A percentile compares a stretch with the other conserved stretches of the same genome.
phyloP scores from a whole-genome alignment of 306 rosid species.

The Acacia melanoxylon region DNA sequence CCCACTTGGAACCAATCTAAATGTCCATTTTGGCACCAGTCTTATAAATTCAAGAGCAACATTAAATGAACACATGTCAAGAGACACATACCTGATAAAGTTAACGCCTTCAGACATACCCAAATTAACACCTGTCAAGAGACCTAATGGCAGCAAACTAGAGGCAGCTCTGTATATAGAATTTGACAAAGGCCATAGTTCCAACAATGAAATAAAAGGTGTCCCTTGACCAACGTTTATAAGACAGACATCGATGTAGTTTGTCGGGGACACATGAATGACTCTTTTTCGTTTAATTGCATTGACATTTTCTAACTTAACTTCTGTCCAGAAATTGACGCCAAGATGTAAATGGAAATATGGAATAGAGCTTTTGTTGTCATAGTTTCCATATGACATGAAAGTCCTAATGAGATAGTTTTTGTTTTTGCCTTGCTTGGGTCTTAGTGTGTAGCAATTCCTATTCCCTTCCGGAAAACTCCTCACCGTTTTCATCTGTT shows the following conservation, averaged over 20 bases:
- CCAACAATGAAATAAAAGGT: background rate
- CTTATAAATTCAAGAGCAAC: too few species aligned
- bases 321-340: background rate
- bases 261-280: background rate
- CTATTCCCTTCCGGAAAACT: background rate
- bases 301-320: too few species aligned
- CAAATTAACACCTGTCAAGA: too few species aligned
- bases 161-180: too few species aligned
- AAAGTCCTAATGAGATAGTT: too few species aligned
- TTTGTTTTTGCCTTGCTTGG: background rate
- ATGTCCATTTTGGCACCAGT: too few species aligned
- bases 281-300: background rate
- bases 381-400: conserved; percentile 40
- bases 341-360: background rate
- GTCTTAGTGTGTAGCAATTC: background rate
- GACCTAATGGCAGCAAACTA: too few species aligned
- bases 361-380: background rate
- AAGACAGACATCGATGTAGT: background rate
- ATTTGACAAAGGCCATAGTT: background rate
- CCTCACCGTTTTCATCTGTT: background rate
- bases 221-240: background rate
- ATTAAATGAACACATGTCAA: too few species aligned
- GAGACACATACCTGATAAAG: too few species aligned
- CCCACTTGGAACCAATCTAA: too few species aligned
- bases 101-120: too few species aligned